Conservation (phyloP, 2,329 filamentous ascomycete genomes). For the Fusarium coicis region DNA sequence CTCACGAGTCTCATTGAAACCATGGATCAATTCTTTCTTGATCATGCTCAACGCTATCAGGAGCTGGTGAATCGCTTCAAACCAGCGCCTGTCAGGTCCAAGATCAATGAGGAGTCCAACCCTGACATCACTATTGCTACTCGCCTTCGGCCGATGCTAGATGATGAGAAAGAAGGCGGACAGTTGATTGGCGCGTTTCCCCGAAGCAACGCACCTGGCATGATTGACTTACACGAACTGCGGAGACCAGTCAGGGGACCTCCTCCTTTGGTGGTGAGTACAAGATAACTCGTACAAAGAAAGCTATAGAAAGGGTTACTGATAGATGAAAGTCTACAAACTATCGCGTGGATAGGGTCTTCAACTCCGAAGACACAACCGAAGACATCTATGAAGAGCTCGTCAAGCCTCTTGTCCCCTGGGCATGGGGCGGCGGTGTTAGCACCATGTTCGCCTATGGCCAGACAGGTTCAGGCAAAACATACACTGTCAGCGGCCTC, state of each 20-base stretch:
- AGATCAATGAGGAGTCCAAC: slow-evolving; percentile 12
- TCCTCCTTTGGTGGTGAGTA: slow-evolving; percentile 47
- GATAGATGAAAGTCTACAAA: slow-evolving; percentile 45
- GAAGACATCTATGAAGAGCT: slow-evolving; percentile 55
- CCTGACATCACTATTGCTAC: slow-evolving; percentile 51
- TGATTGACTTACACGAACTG: slow-evolving; percentile 53
- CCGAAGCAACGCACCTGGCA: background rate
- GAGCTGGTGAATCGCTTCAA: slow-evolving; percentile 44
- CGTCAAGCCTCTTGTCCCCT: slow-evolving; percentile 56
- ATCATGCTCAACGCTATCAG: slow-evolving; percentile 46
- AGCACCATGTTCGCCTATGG: slow-evolving; percentile 62
- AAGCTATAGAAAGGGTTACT: background rate
- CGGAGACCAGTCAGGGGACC: slow-evolving; percentile 47
- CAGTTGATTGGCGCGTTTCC: slow-evolving; percentile 41
- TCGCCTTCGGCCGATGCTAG: slow-evolving; percentile 51
- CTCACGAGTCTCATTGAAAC: background rate
- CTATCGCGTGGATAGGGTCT: slow-evolving; percentile 52
- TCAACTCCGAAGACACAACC: slow-evolving; percentile 49
- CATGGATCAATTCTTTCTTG: slow-evolving; percentile 51
- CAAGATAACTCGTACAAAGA: background rate
- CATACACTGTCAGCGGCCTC: slow-evolving; percentile 55
- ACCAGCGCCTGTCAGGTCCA: slow-evolving; percentile 27
- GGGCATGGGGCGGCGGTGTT: slow-evolving; percentile 58
- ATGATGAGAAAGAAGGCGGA: slow-evolving; percentile 47
- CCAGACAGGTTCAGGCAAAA: slow-evolving; percentile 62